phyloP scores from a whole-genome alignment of 1,139 yeast species.

The Lodderomyces elongisporus region DNA sequence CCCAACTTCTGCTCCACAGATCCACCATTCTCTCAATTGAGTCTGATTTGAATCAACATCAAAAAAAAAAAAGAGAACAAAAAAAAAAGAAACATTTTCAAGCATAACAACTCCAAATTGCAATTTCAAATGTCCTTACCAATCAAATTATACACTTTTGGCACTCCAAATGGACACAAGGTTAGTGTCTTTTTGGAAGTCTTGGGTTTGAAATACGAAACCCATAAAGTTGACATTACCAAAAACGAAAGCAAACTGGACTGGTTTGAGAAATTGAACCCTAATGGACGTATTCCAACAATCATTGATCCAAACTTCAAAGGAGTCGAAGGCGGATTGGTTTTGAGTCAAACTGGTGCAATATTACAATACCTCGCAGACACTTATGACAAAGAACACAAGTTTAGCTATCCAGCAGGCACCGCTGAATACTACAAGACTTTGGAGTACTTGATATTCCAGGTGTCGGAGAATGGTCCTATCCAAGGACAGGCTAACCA shows the following conservation, averaged over 20 bases:
- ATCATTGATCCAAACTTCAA: constrained; percentile 35
- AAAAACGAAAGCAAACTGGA: constrained; percentile 43
- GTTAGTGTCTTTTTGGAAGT: constrained; percentile 45
- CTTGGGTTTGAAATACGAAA: constrained; percentile 44
- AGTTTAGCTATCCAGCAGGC: constrained; percentile 42
- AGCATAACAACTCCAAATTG: too few relatives aligned
- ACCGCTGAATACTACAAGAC: constrained; percentile 45
- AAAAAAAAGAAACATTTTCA: neutral
- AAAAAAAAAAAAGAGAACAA: neutral
- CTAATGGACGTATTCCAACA: constrained; percentile 61
- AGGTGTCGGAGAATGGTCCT: constrained; percentile 58
- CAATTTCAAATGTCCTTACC: constrained; percentile 11
- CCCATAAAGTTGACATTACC: constrained; percentile 35
- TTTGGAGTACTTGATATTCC: constrained; percentile 50
- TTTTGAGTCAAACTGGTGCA: constrained; percentile 55
- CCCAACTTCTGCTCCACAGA: neutral
- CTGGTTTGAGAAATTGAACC: constrained; percentile 52
- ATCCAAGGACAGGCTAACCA: constrained; percentile 57
- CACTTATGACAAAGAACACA: constrained; percentile 50
- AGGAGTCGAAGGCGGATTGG: constrained; percentile 22
- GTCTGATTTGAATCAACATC: neutral
- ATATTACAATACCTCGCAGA: constrained; percentile 53
- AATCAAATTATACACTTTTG: constrained; percentile 30
- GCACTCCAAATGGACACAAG: constrained; percentile 59
- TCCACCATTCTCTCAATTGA: too few relatives aligned